Evolutionary conservation across 139 green algal species (phyloP), one percentile per base, ranked within the genome.

Genomic region (Deuterostichococcus epilithicus): DNA sequence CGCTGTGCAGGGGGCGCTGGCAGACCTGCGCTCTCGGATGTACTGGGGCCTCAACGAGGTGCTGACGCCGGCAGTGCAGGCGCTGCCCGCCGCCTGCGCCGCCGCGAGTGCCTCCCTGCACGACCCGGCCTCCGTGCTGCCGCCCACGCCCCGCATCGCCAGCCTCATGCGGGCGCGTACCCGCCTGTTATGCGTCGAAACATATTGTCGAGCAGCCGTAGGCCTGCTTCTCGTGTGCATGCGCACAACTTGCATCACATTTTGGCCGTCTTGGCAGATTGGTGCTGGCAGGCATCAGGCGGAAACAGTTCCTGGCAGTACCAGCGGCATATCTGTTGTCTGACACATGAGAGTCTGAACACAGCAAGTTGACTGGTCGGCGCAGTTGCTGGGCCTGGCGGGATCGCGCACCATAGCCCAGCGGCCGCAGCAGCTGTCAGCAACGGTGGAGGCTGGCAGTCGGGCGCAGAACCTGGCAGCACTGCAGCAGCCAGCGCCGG

Each of bases 31-130:
- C 10, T n/a, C 47, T 26, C 22, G 65, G 15, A 5, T 72, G 15
- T 81, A 81, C 69, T 76, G 34, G 22, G 52, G 44, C 38, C 52
- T 81, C 52, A 81, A 71, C n/a, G 35, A 47, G 25, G 47, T 72
- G 58, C 69, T 81, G n/a, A 35, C 70, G 69, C 69, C 76, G 18
- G 44, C 35, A 25, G 26, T 80, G 6, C 52, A 63, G 52, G 28
- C 3, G 52, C 52, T 63, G 52, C 13, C 52, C 18, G 52, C 52
- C 13, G 52, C 52, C 13, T 63, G 52, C 52, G 52, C 52, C 10
- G 3, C 3, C 18, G 18, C 52, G 52, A 20, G 52, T 20, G 52
- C 52, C 52, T 63, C 52, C 18, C 52, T 63, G 52, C 52, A 63
- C 18, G 52, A 13, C 8, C 52, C 52, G 18, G 18, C 52, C 8